Percentiles rank a stretch among this genome's conserved stretches.
Conservation (phyloP, 2,329 filamentous ascomycete genomes). For the Immersiporthe knoxdaviesiana region DNA sequence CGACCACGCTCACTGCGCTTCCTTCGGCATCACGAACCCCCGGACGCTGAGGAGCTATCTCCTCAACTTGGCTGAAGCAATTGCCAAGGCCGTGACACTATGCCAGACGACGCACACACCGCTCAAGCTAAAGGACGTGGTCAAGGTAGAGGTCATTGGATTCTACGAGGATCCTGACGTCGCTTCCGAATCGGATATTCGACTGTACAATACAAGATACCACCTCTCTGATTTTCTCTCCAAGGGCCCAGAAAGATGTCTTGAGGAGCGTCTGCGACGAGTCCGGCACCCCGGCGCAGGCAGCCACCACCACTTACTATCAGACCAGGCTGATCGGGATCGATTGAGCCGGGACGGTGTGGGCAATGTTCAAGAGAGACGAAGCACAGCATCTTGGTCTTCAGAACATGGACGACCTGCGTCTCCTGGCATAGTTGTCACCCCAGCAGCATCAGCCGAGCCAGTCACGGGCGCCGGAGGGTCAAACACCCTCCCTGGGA, state of each 20-base stretch:
- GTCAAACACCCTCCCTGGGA: conserved; percentile 1
- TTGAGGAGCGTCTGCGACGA: conserved; percentile 53
- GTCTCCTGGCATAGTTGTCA: conserved; percentile 46
- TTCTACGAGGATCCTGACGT: conserved; percentile 61
- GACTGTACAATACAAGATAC: conserved; percentile 56
- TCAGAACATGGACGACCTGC: conserved; percentile 26
- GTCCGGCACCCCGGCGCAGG: conserved; percentile 6
- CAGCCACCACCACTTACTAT: neutral
- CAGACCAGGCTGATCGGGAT: conserved; percentile 20
- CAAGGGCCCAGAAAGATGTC: conserved; percentile 58
- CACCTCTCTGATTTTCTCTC: conserved; percentile 57
- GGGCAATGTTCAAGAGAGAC: conserved; percentile 36
- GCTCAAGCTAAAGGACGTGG: conserved; percentile 54
- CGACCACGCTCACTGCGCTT: conserved; percentile 58
- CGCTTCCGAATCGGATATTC: conserved; percentile 43
- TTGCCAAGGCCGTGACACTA: conserved; percentile 43
- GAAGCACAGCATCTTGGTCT: conserved; percentile 30
- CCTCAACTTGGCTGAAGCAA: conserved; percentile 41
- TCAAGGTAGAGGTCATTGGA: conserved; percentile 61
- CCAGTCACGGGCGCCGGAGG: conserved; percentile 31
- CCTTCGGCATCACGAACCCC: conserved; percentile 54
- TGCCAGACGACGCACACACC: conserved; percentile 47
- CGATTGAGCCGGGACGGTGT: conserved; percentile 29
- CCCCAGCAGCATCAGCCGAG: conserved; percentile 34
- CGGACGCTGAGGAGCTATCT: conserved; percentile 50